Evolutionary conservation across 192 early-diverging fungal genomes (phyloP), one percentile per base, ranked within the genome.

Genomic region (Backusella mclennaniae): DNA sequence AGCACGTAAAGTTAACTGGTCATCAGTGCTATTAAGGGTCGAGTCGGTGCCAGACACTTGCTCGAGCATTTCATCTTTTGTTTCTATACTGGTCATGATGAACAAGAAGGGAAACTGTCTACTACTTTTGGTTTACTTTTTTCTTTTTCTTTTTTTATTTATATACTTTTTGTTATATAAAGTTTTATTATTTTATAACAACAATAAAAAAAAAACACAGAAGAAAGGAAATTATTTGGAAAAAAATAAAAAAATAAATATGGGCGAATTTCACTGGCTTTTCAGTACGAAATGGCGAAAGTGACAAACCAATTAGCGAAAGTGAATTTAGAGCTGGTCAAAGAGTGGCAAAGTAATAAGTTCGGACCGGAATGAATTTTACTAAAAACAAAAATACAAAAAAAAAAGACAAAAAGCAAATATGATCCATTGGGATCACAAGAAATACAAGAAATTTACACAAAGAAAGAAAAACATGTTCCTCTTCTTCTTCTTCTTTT

Each of bases 1-100:
- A 19, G 96, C 94, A 76, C 96, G 92, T 83, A 98, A 89, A 33
- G 93, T 92, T 36, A 96, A 81, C 26, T 69, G 73, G 56, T 66
- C 78, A 26, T 79, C 78, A 14, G 11, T 26, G 23, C 4, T 21
- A 15, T 17, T 44, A 15, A 4, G 44, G 19, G 41, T 44, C 15
- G 44, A 42, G 2, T 63, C 56, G 26, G 56, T 14, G 21, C 6
- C 9, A 21, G 19, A 6, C 11, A 63, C 56, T 63, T 63, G 56
- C 9, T 63, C 56, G 56, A 63, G 56, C 9, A 63, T 29, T 63
- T 63, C 56, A 63, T 63, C 56, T 63, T 63, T 63, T 1, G 26
- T 14, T 29, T 63, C 56, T 26, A 63, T 29, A 63, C 56, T 63
- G 56, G 56, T 4, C 56, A 63, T 63, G 56, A 63, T 63, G 56